Percentiles rank a stretch among this genome's conserved stretches.
phyloP scores from a whole-genome alignment of 2,329 filamentous ascomycete species.

The Chaetomium olivaceum region DNA sequence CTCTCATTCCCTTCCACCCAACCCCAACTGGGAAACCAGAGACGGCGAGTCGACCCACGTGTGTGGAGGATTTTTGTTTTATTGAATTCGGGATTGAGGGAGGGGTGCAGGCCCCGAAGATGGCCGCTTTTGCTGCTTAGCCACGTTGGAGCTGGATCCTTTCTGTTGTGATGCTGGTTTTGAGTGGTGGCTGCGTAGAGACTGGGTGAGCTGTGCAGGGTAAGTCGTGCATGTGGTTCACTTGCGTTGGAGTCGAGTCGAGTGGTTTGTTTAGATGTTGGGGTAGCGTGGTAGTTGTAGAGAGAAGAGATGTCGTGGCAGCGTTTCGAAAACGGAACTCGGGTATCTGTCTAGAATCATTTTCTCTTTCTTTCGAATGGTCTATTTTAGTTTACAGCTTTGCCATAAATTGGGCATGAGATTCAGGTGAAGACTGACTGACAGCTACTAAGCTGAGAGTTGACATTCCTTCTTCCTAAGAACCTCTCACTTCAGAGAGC shows the following conservation, averaged over 20 bases:
- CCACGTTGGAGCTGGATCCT: background rate
- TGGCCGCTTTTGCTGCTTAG: background rate
- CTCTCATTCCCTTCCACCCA: background rate
- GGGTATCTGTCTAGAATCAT: background rate
- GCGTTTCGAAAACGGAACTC: background rate
- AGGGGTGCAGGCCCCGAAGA: background rate
- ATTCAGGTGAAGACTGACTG: background rate
- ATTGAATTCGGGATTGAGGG: background rate
- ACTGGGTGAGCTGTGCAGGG: background rate
- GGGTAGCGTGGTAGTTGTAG: background rate
- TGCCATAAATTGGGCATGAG: background rate
- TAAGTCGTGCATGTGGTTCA: background rate
- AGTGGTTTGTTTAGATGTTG: background rate
- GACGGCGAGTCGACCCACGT: conserved; percentile 6
- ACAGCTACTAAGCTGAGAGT: background rate
- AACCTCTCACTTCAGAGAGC: background rate
- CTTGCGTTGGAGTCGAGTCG: background rate
- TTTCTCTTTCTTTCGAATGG: background rate
- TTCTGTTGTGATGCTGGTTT: background rate
- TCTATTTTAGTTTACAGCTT: background rate
- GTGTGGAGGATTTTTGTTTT: background rate
- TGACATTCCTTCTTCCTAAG: background rate
- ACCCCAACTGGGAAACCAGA: background rate
- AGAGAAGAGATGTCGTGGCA: background rate
- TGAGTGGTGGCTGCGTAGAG: background rate